Base-by-base conservation (phyloP, 2,329 filamentous ascomycete species). In the Trichoderma breve region DNA sequence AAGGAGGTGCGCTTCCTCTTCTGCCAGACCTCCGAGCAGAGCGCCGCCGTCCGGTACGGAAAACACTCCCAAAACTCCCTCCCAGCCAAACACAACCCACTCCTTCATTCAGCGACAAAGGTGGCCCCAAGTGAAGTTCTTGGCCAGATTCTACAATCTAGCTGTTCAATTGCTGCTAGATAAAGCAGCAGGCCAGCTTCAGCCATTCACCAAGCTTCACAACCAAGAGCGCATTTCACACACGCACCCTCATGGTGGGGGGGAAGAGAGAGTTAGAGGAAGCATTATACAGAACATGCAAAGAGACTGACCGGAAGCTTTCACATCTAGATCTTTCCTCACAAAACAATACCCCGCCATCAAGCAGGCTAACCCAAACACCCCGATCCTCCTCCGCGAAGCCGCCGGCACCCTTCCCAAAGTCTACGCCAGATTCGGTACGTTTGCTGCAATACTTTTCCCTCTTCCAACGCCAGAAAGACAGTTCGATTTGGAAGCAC, bases 301-400 rank as follows among this genome's bases (percentile, higher is more conserved):
- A 51, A 51, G 24, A 43, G 21, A 36, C 68, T 61, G 24, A 69
- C 76, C 76, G 73, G 76, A 72, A 58, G n/a, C 36, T 43, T 70
- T n/a, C 7, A n/a, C 68, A 26, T 36, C n/a, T 78, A 98, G 96
- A 82, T 91, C 92, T 34, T 99, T 99, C 85, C 88, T 99, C 76
- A 92, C 91, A 75, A 90, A 93, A 81, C 91, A 94, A 76, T 99
- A 99, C 84, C 96, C 96, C 61, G 96, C 93, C 73, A 98, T 99
- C 95, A 99, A 99, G 90, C 97, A 97, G 88, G 93, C 95, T 88
- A 99, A 99, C 86, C 96, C 96, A 71, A 86, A 93, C 83, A 95
- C 89, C 63, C 96, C 96, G 70, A 98, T 99, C 83, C 87, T 99
- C 86, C 91, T 99, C 79, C 93, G 96, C 80, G 96, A 98, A 86